Evolutionary conservation across 176 grass and related monocot genomes (phyloP), one percentile per base, ranked within the genome.

Genomic region (Zoysia pacifica): DNA sequence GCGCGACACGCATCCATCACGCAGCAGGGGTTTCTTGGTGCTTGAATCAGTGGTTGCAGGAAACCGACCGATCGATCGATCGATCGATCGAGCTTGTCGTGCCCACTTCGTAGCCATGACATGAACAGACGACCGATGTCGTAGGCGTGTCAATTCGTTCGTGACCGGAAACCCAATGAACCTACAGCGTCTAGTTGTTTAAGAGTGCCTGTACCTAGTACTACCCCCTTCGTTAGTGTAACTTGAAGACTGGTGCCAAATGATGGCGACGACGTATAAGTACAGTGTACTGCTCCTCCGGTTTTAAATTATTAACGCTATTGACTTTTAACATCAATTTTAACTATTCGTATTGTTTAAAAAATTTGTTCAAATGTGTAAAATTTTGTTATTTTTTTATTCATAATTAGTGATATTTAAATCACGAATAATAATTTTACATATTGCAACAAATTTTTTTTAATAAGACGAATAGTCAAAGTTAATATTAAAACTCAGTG

Each of bases 161-260:
- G 28, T 28, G 28, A 28, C 0, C 28, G 28, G 36, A 12, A 8
- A 48, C 7, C 52, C 37, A 6, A 58, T 49, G 56, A 39, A 55
- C 52, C 38, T 65, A 37, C 48, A 54, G 61, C 61, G 61, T 56
- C 61, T 11, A 61, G 44, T 74, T 74, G 62, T 46, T 74, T 61
- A 60, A 67, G 74, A 11, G 15, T 5, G 20, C 36, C 4, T 61
- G 39, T 88, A 84, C 70, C 13, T 62, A 50, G 64, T 41, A 19
- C 66, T 40, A 41, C 9, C 13, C 42, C 9, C 79, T 67, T 45
- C 7, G 87, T 89, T 89, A 84, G 87, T 70, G 87, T 89, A 62
- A 70, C 87, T 89, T 89, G 77, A 84, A 77, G 87, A 18, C 42
- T 89, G 76, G 82, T 81, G 77, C 4, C 82, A 50, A 85, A 89